Conservation (phyloP, 306 rosid species). For the Heteromeles arbutifolia region DNA sequence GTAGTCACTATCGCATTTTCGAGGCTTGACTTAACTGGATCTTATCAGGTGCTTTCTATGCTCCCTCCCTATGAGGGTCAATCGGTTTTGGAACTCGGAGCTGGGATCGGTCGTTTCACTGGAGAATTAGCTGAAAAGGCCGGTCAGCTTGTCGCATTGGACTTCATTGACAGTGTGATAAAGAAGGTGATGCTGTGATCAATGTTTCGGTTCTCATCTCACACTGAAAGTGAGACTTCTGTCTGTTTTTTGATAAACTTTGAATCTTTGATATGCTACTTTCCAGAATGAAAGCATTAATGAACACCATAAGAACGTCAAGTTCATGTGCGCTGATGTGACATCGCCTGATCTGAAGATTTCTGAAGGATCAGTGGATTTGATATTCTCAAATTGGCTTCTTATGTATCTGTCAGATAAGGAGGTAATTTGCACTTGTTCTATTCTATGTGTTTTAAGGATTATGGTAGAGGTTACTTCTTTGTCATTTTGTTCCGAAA, state of each 20-base stretch:
- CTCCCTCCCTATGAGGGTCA: conserved; percentile 78
- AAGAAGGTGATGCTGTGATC: conserved; percentile 51
- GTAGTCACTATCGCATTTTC: neutral
- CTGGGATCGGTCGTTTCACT: conserved; percentile 95
- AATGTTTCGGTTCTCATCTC: conserved; percentile 5
- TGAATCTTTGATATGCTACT: neutral
- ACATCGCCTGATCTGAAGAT: conserved; percentile 59
- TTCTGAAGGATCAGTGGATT: conserved; percentile 63
- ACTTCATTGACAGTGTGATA: conserved; percentile 82
- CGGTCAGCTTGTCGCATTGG: conserved; percentile 76
- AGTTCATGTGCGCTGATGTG: conserved; percentile 89
- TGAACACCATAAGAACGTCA: conserved; percentile 71
- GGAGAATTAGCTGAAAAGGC: conserved; percentile 78
- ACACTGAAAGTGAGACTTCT: neutral
- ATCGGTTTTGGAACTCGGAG: conserved; percentile 83
- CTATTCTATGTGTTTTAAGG: neutral
- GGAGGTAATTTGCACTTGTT: conserved; percentile 45
- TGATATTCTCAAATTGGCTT: conserved; percentile 92
- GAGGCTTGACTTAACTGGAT: neutral
- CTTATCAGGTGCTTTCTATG: conserved; percentile 57
- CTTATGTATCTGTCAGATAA: conserved; percentile 91
- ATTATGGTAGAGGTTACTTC: neutral
- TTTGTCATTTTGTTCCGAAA: neutral
- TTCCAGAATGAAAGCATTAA: conserved; percentile 76
- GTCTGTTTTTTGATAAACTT: neutral